phyloP scores from a whole-genome alignment of 305 asterid genomes.

The Ilex paraguariensis region DNA sequence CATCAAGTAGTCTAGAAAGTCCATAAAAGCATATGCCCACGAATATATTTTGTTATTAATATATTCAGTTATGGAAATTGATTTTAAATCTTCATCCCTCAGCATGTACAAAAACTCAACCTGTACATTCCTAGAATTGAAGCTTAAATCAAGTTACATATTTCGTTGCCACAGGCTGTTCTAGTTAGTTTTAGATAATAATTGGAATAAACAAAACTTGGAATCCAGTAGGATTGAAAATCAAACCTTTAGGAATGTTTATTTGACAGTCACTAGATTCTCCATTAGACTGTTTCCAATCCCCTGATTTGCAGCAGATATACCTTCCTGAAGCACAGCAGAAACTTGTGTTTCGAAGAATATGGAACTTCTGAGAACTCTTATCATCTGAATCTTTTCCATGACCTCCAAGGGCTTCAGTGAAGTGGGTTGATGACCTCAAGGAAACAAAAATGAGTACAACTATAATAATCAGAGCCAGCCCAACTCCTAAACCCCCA shows the following conservation, averaged over 20 bases:
- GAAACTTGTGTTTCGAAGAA: conserved; percentile 75
- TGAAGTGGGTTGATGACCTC: conserved; percentile 49
- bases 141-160: too few species aligned
- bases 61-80: too few species aligned
- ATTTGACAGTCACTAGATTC: conserved; percentile 75
- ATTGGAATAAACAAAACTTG: background rate
- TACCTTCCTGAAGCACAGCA: conserved; percentile 78
- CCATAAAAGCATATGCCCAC: too few species aligned
- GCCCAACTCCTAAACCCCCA: conserved; percentile 74
- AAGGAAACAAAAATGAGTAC: conserved; percentile 47
- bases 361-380: conserved; percentile 62
- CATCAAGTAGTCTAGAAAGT: too few species aligned
- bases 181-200: too few species aligned
- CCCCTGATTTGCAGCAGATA: conserved; percentile 50
- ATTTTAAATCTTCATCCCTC: too few species aligned
- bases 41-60: too few species aligned
- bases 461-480: conserved; percentile 44
- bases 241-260: conserved; percentile 78
- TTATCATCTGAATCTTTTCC: conserved; percentile 49
- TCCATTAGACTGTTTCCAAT: conserved; percentile 40
- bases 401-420: conserved; percentile 36
- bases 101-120: too few species aligned
- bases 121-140: too few species aligned
- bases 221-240: background rate
- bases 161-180: too few species aligned